Evolutionary conservation across 2,329 filamentous ascomycete genomes (phyloP).

Genomic region (Phyllosticta citriasiana): DNA sequence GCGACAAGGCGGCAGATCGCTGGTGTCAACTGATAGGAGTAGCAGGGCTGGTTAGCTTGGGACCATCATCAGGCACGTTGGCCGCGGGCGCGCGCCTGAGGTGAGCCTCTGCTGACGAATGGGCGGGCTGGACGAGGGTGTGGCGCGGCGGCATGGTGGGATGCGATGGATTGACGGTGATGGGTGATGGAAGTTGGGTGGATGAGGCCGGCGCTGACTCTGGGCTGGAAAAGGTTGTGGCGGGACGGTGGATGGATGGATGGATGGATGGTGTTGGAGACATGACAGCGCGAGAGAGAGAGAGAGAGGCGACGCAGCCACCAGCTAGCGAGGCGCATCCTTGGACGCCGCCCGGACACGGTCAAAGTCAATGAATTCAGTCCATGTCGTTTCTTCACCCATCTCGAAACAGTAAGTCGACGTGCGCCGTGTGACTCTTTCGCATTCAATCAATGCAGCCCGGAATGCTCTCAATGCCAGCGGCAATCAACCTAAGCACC

Average conservation of each 20-base stretch:
- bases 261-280: no score
- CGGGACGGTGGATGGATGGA: neutral
- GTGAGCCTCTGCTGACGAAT: slow-evolving; percentile 5
- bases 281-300: no score
- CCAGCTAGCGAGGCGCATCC: no score
- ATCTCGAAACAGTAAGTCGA: no score
- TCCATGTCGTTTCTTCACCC: no score
- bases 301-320: no score
- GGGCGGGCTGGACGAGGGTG: slow-evolving; percentile 4
- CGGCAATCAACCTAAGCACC: no score
- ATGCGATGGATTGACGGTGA: neutral
- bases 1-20: slow-evolving; percentile 11
- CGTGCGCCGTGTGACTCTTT: no score
- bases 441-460: no score
- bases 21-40: slow-evolving; percentile 6
- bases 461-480: neutral
- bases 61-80: slow-evolving; percentile 10
- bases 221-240: neutral
- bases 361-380: no score
- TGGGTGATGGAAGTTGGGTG: neutral
- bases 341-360: no score
- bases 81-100: slow-evolving; percentile 6
- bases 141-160: neutral
- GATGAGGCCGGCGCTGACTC: neutral
- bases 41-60: slow-evolving; percentile 8